Base-by-base conservation (phyloP, 2,329 filamentous ascomycete species). In the Fusarium tuaranense region DNA sequence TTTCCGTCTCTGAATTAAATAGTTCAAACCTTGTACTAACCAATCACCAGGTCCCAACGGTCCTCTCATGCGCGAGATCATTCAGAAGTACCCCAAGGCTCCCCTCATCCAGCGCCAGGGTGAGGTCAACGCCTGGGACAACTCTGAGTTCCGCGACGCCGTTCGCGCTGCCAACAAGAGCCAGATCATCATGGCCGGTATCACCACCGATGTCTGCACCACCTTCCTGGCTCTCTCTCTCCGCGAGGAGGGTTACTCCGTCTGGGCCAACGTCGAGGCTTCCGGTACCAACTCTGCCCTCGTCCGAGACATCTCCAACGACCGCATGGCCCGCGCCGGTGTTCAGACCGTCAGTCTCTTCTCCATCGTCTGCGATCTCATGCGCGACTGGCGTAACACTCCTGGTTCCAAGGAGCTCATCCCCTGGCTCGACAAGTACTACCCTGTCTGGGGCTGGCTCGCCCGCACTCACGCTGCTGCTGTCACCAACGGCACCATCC, bases 101-200 rank as follows among this genome's bases (percentile, higher is more conserved):
- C 89, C 93, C 0, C 84, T 94, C 13, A 89, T 95, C 78, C 86
- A 88, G 76, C 90, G 93, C 39, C 87, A 92, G 70, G 93, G 93
- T 44, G 91, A 95, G 79, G 92, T 95, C 78, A 89, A 94, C 79
- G 93, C 93, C 4, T 94, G 92, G 93, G 93, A 95, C 79, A 94
- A 94, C 76, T 75, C 87, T 4, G 89, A 93, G 0, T 94, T 95
- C 84, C 88, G 88, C 39, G 85, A 85, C 2, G 92, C 93, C 2
- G 87, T 95, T 70, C 83, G 87, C 72, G 92, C 91, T 2, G 89
- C 92, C 5, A 89, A 89, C 68, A 91, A 90, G 80, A 90, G 87
- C 34, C 93, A 95, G 80, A 85, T 95, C 76, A 93, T 95, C 78
- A 82, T 95, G 18, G 92, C 86, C 4, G 92, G 93, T 9, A 94